Evolutionary conservation across 1,284 basidiomycete species (phyloP), one percentile per base, ranked within the genome.

Genomic region (Apiotrichum gamsii): DNA sequence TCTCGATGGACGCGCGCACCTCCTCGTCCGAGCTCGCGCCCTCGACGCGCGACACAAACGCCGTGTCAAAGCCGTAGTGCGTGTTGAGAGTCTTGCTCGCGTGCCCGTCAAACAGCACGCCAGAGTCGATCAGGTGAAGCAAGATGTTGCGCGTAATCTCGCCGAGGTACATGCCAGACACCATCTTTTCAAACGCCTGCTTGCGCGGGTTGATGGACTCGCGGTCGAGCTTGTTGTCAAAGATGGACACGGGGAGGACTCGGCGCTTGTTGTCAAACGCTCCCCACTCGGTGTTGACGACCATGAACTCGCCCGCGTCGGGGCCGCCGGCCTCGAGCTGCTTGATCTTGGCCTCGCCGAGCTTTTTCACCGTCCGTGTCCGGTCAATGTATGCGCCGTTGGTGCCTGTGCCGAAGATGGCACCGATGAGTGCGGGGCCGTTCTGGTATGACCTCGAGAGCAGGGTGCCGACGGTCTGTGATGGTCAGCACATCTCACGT

Each of bases 81-180:
- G 77, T 80, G 74, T 97, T 96, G 53, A 98, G 69, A 8, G 73
- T 65, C 0, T 74, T 53, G 6, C 87, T 85, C 1, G 84, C 83
- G 60, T 80, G 82, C 4, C 95, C 94, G 48, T 76, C 72, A 72
- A 98, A 96, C 24, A 97, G 76, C 16, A 76, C 54, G 20, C 73
- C 69, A 38, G 69, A 81, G 67, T 97, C 94, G 61, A 97, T 79
- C 52, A 98, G 77, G 51, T 89, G 80, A 24, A 94, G 76, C 39
- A 97, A 77, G 54, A 95, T 77, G 62, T 87, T 87, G 40, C 94
- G 84, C 18, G 85, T 81, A 57, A 97, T 82, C 74, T 98, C 94
- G 49, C 94, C 94, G 32, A 97, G 82, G 72, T 98, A 97, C 93
- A 98, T 97, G 51, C 95, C 95, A 3, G 90, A 95, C 58, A 98